Conservation (phyloP, 768 basidiomycete species). For the Fistulinella prunicolor region DNA sequence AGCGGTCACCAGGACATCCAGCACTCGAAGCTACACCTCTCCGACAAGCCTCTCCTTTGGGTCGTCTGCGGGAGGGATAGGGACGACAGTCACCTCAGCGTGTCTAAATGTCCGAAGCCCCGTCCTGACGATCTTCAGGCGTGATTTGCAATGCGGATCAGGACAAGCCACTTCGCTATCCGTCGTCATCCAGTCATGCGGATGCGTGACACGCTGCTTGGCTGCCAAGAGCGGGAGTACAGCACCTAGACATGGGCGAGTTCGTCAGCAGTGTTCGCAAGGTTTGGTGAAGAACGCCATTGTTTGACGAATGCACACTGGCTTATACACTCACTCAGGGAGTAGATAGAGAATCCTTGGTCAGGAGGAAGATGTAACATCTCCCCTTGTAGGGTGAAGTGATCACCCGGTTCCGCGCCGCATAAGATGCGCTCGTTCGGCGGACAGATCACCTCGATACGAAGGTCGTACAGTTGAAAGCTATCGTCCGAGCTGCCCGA, state of each 20-base stretch:
- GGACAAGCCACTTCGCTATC: slow-evolving; percentile 66
- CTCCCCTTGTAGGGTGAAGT: slow-evolving; percentile 62
- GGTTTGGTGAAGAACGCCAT: no score
- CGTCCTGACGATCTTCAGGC: slow-evolving; percentile 48
- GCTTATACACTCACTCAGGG: slow-evolving; percentile 43
- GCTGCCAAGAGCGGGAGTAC: slow-evolving; percentile 66
- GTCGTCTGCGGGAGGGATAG: slow-evolving; percentile 11
- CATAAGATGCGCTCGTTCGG: slow-evolving; percentile 55
- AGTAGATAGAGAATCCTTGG: slow-evolving; percentile 70
- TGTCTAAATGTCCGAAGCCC: slow-evolving; percentile 53
- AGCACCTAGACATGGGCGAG: no score
- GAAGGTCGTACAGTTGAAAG: slow-evolving; percentile 64
- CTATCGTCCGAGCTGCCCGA: slow-evolving; percentile 32
- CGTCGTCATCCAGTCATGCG: slow-evolving; percentile 67
- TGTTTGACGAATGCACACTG: no score
- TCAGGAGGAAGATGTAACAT: slow-evolving; percentile 57
- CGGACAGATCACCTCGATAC: slow-evolving; percentile 60
- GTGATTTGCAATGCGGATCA: slow-evolving; percentile 61
- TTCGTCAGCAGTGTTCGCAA: no score
- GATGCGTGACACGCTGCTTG: slow-evolving; percentile 55
- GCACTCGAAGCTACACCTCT: no score
- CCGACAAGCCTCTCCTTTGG: no score
- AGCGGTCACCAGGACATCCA: no score
- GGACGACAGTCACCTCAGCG: slow-evolving; percentile 51
- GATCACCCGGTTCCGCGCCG: slow-evolving; percentile 61